These are phyloP conservation scores for Nepenthes alata DNA, from an alignment of 179 eudicot species.

Conservation along the genomic window DNA sequence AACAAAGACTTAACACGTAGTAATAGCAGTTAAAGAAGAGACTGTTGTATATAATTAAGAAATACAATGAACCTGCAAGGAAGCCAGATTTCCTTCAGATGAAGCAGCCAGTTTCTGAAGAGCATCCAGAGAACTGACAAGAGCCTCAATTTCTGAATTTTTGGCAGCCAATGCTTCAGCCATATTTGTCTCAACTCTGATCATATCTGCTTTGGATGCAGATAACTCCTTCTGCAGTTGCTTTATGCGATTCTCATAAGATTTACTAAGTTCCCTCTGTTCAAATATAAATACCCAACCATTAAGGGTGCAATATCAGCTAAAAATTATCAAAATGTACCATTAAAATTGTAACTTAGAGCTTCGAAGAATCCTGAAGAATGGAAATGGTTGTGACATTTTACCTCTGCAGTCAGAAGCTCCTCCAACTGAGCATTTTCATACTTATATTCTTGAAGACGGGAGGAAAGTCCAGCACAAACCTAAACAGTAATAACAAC, in stretches of 20 bases:
- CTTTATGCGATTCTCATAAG: conserved; percentile 71
- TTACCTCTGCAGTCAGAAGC: conserved; percentile 91
- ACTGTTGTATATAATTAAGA: background rate
- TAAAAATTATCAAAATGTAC: background rate
- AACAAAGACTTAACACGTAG: background rate
- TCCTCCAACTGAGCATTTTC: conserved; percentile 99
- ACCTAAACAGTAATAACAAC: conserved; percentile 45
- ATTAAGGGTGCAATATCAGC: conserved; percentile 3
- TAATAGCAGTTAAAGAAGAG: background rate
- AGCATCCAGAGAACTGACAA: conserved; percentile 66
- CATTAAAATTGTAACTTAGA: background rate
- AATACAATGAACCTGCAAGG: conserved; percentile 63
- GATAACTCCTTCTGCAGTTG: conserved; percentile 69
- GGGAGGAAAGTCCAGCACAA: conserved; percentile 98
- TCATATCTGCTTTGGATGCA: conserved; percentile 56
- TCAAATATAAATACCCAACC: conserved; percentile 8
- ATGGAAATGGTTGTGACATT: conserved; percentile 1
- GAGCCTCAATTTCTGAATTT: conserved; percentile 87
- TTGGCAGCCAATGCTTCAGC: conserved; percentile 83
- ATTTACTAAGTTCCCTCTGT: conserved; percentile 89
- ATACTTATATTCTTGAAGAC: conserved; percentile 94
- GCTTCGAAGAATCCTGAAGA: conserved; percentile 5
- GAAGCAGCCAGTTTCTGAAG: conserved; percentile 90
- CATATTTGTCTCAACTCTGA: conserved; percentile 75
- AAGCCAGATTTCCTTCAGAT: conserved; percentile 86